phyloP scores from a whole-genome alignment of 2,329 filamentous ascomycete species.

The Tolypocladium ophioglossoides region DNA sequence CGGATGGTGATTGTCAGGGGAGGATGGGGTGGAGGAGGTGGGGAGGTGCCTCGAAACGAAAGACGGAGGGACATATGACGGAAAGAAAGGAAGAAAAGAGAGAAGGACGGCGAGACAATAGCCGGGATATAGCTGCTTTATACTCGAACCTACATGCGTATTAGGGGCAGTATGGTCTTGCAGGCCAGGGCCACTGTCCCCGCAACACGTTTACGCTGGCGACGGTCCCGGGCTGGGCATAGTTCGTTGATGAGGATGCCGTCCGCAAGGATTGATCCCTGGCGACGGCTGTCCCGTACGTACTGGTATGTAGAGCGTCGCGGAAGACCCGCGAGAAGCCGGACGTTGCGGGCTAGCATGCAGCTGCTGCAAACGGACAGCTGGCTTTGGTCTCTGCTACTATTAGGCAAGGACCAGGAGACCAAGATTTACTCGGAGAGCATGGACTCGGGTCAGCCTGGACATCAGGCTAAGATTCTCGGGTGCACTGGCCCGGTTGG shows the following conservation, averaged over 20 bases:
- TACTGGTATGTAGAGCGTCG: background rate
- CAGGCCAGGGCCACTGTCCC: background rate
- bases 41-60: background rate
- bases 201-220: background rate
- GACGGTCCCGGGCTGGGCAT: background rate
- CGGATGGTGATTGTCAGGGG: background rate
- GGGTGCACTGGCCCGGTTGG: background rate
- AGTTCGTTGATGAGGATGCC: background rate
- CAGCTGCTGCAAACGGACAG: background rate
- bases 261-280: background rate
- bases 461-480: background rate
- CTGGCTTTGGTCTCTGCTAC: background rate
- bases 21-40: background rate
- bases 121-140: background rate
- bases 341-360: background rate
- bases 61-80: background rate
- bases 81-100: background rate
- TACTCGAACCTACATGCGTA: background rate
- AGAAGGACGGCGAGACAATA: background rate
- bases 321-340: background rate
- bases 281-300: background rate
- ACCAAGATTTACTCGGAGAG: background rate
- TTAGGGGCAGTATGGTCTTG: background rate
- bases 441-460: background rate
- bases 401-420: background rate